Conservation (phyloP, 2,329 filamentous ascomycete species). For the Monosporascus sp. region DNA sequence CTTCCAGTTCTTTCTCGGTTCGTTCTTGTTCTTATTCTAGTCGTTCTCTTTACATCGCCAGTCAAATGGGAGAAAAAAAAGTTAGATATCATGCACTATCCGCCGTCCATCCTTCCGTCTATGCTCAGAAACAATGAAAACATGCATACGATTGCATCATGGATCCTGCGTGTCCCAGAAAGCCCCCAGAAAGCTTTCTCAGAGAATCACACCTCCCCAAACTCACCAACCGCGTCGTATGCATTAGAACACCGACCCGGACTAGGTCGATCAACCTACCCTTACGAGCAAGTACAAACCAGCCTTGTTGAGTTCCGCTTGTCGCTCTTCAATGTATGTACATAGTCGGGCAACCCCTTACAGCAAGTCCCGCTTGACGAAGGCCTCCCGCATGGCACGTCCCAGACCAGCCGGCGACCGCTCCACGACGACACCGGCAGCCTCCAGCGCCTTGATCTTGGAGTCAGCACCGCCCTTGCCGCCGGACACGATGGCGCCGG, state of each 20-base stretch:
- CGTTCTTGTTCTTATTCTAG: neutral
- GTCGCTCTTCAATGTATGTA: conserved; percentile 6
- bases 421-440: conserved; percentile 92
- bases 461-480: conserved; percentile 97
- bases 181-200: neutral
- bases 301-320: too few species aligned
- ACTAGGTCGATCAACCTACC: too few species aligned
- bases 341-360: conserved; percentile 41
- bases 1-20: neutral
- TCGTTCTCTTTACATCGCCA: neutral
- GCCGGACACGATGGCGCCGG: conserved; percentile 94
- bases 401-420: conserved; percentile 86
- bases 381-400: conserved; percentile 91
- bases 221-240: neutral
- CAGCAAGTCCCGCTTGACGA: conserved; percentile 92
- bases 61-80: neutral
- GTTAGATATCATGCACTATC: conserved; percentile 1
- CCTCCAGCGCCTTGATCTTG: conserved; percentile 93
- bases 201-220: neutral
- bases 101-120: neutral
- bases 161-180: too few species aligned
- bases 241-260: neutral
- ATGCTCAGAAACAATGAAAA: neutral
- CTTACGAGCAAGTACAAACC: too few species aligned
- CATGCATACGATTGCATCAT: neutral